Evolutionary conservation across 768 basidiomycete species (phyloP), one percentile per base, ranked within the genome.

Genomic region (Royoungia palumana): DNA sequence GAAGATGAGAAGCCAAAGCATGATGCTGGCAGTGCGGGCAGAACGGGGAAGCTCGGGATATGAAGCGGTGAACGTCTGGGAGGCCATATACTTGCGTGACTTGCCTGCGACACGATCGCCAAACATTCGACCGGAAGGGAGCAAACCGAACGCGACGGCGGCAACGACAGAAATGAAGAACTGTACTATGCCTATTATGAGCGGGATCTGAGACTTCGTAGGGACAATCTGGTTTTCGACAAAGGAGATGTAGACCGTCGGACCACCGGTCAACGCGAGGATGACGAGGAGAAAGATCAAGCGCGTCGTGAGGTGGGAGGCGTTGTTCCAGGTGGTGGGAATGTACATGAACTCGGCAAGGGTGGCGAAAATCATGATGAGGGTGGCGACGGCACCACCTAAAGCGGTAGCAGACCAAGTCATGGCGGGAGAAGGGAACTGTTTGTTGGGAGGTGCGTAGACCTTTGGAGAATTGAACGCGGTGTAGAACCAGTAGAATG

Each of bases 261-360:
- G 96, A 27, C 89, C 95, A 39, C 78, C 88, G 2, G 95, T 98
- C 54, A 97, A 80, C 34, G 85, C 96, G 43, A 99, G 83, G 58
- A 94, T 88, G 69, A 96, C 78, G 49, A 96, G 72, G 38, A 99
- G 80, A 76, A 97, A 96, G 55, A 94, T 68, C 49, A 98, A 78
- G 36, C 96, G 91, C 25, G 94, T 93, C 6, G 92, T 91, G 45
- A 99, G 81, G 70, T 99, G 96, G 3, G 92, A 92, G 21, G 94
- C 93, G 67, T 98, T 99, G 71, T 96, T 93, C 96, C 96, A 98
- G 9, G 91, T 97, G 5, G 94, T 96, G 20, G 95, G 95, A 58
- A 97, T 95, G 75, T 95, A 96, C 45, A 87, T 83, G 66, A 94
- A 98, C 69, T 99, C 96, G 55, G 91, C 90, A 22, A 95, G 64